Evolutionary conservation across 1,284 basidiomycete genomes (phyloP).

Genomic region (Marasmius sp.): DNA sequence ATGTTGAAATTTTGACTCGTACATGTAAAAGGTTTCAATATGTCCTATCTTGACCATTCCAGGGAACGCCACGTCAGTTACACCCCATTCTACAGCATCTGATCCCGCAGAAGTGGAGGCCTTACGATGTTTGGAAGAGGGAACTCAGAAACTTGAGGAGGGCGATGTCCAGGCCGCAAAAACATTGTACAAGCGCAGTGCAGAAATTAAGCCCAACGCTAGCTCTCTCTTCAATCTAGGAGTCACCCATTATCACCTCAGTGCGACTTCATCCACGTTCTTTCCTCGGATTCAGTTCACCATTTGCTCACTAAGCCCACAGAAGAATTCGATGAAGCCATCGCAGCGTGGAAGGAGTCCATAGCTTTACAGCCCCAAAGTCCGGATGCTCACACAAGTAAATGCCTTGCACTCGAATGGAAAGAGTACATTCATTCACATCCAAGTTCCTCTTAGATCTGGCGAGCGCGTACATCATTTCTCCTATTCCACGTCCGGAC

Average conservation of each 20-base stretch:
- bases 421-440: slow-evolving; percentile 10
- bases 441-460: slow-evolving; percentile 56
- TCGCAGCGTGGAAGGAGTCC: slow-evolving; percentile 85
- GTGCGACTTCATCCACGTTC: slow-evolving; percentile 42
- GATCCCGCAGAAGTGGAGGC: slow-evolving; percentile 88
- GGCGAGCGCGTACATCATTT: slow-evolving; percentile 92
- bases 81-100: slow-evolving; percentile 73
- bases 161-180: slow-evolving; percentile 86
- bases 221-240: slow-evolving; percentile 88
- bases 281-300: slow-evolving; percentile 13
- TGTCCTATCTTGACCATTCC: slow-evolving; percentile 1
- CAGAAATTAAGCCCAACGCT: slow-evolving; percentile 79
- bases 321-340: slow-evolving; percentile 88
- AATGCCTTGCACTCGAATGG: slow-evolving; percentile 27
- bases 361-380: slow-evolving; percentile 82
- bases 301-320: slow-evolving; percentile 15
- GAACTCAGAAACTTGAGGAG: slow-evolving; percentile 86
- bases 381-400: slow-evolving; percentile 92
- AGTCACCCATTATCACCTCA: slow-evolving; percentile 86
- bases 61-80: slow-evolving; percentile 87
- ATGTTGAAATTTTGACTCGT: slow-evolving; percentile 8
- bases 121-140: slow-evolving; percentile 80
- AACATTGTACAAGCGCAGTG: slow-evolving; percentile 76
- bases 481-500: slow-evolving; percentile 82
- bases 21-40: background rate